A percentile compares a stretch with the other conserved stretches of the same genome.
phyloP scores from a whole-genome alignment of 2,329 filamentous ascomycete genomes.

The Epicoccum sorghinum region DNA sequence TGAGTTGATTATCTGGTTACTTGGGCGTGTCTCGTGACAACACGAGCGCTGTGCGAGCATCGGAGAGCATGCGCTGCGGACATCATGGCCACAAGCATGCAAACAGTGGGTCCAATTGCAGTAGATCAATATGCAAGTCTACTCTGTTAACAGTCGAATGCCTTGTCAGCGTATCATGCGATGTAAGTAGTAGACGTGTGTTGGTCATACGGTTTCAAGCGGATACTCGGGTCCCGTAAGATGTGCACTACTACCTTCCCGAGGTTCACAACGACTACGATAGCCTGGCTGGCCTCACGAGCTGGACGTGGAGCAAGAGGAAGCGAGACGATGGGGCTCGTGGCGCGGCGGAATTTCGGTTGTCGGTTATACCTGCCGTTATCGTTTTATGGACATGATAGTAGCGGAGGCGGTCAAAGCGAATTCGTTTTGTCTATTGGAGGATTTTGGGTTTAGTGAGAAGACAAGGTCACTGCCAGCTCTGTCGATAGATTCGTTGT shows the following conservation, averaged over 20 bases:
- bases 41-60: slow-evolving; percentile 8
- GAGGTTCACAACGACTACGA: not conserved
- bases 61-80: slow-evolving; percentile 8
- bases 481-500: too few relatives aligned
- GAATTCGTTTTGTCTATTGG: too few relatives aligned
- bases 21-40: slow-evolving; percentile 11
- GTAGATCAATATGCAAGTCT: not conserved
- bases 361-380: too few relatives aligned
- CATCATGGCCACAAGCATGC: not conserved
- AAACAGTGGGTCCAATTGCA: not conserved
- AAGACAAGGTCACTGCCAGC: too few relatives aligned
- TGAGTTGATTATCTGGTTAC: not conserved
- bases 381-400: too few relatives aligned
- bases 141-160: too few relatives aligned
- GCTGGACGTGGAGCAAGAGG: not conserved
- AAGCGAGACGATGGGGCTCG: not conserved
- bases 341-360: too few relatives aligned
- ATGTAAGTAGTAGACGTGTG: not conserved
- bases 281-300: not conserved
- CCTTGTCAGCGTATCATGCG: not conserved
- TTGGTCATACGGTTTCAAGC: not conserved
- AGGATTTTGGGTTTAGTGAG: too few relatives aligned
- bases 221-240: not conserved
- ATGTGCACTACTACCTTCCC: not conserved
- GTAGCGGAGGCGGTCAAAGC: too few relatives aligned